Base-by-base conservation (phyloP, 2,329 filamentous ascomycete species). In the Aschersonia sp. region DNA sequence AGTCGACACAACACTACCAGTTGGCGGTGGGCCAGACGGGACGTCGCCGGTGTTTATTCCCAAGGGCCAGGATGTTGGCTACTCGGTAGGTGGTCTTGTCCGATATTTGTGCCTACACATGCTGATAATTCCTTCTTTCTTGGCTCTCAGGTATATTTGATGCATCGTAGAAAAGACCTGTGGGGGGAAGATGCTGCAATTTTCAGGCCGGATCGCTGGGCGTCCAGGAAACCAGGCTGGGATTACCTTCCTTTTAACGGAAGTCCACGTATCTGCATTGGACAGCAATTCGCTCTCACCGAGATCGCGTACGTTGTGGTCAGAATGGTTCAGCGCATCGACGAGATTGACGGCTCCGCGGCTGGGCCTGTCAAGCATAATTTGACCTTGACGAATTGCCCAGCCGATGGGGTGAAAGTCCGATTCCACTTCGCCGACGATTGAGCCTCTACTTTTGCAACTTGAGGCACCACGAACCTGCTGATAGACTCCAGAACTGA, bases 11-110 rank as follows among this genome's bases (percentile, higher is more conserved):
- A 63, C 66, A 0, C 62, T 79, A 0, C 75, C 75, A 2, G 55
- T 61, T 0, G 75, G 75, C 42, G 75, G 75, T 31, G 74, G 75
- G 0, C 54, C 63, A 1, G 65, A 75, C 45, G 67, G 71, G 40
- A 59, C 56, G 28, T 61, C 63, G 1, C 74, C 75, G 0, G 54
- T 79, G 9, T 73, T 72, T 51, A 63, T 78, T 3, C 59, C 57
- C 9, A 71, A 71, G 50, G 72, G 73, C 7, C 63, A 68, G 7
- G 57, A 64, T 3, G 63, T 74, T 35, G 60, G 55, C 4, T 73
- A 70, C 55, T 51, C 52, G 41, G 54, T 56, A 50, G 40, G 53
- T 44, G 4, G 3, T 29, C 30, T 20, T 20, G 20, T 20, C 20
- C 20, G 20, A 20, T 20, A 20, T 20, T 20, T 20, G 20, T 20